Evolutionary conservation across 805 yeast species (phyloP).

Genomic region (Barnettozyma botsteinii): DNA sequence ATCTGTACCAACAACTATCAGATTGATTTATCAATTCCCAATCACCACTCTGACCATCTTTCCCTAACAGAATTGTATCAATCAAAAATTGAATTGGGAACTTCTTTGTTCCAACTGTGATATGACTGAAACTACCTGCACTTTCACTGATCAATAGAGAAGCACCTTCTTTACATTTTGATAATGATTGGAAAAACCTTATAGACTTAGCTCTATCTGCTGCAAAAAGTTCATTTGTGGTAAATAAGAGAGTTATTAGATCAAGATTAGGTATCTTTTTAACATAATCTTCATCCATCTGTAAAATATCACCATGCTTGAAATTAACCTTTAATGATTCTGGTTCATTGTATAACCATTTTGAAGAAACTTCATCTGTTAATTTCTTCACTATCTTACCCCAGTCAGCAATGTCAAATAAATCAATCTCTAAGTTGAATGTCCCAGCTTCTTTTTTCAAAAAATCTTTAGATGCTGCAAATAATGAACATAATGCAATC

Average conservation of each 20-base stretch:
- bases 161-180: conserved; percentile 51
- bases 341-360: conserved; percentile 47
- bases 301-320: conserved; percentile 32
- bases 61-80: conserved; percentile 64
- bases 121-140: conserved; percentile 86
- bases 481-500: conserved; percentile 54
- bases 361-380: conserved; percentile 36
- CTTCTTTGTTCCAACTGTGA: conserved; percentile 64
- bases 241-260: conserved; percentile 69
- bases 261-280: conserved; percentile 30
- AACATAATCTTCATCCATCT: conserved; percentile 20
- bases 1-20: conserved; percentile 81
- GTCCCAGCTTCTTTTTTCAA: conserved; percentile 20
- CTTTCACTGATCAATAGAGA: conserved; percentile 69
- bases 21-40: conserved; percentile 64
- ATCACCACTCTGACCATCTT: conserved; percentile 37
- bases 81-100: conserved; percentile 81
- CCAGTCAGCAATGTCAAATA: conserved; percentile 84
- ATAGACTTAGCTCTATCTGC: conserved; percentile 60
- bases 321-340: conserved; percentile 30
- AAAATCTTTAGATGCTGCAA: conserved; percentile 28
- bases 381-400: conserved; percentile 42
- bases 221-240: conserved; percentile 80
- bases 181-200: conserved; percentile 48
- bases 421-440: conserved; percentile 36